Conservation (phyloP, 441 rosid species). For the Omphalea diandra region DNA sequence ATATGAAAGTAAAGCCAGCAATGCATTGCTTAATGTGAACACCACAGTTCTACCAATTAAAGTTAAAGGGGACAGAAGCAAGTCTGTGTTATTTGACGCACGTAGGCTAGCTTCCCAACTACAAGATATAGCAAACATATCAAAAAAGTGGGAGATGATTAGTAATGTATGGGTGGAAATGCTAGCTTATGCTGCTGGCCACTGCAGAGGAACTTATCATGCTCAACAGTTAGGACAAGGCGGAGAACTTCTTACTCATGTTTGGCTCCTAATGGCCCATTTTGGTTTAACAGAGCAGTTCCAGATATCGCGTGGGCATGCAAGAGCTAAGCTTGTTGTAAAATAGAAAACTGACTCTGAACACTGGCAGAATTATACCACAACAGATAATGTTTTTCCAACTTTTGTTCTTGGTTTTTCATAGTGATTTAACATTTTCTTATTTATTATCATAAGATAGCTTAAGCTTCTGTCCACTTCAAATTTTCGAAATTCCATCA, state of each 20-base stretch:
- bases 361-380: neutral
- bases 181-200: slow-evolving; percentile 32
- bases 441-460: no score
- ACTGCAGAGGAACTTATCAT: slow-evolving; percentile 33
- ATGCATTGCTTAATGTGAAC: slow-evolving; percentile 20
- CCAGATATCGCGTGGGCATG: slow-evolving; percentile 17
- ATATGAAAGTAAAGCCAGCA: neutral
- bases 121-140: neutral
- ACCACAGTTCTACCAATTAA: slow-evolving; percentile 19
- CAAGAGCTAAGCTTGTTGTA: neutral
- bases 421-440: neutral
- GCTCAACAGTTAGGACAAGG: slow-evolving; percentile 37
- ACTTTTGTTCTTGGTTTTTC: neutral
- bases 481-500: neutral
- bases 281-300: slow-evolving; percentile 18
- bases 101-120: slow-evolving; percentile 22
- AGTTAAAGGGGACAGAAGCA: slow-evolving; percentile 33
- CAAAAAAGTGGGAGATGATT: slow-evolving; percentile 33
- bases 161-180: slow-evolving; percentile 36
- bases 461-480: neutral
- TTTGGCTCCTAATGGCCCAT: slow-evolving; percentile 44
- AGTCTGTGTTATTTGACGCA: slow-evolving; percentile 30
- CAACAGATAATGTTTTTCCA: neutral
- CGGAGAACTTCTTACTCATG: slow-evolving; percentile 41
- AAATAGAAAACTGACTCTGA: neutral